Conservation (phyloP, 495 filamentous ascomycete genomes). For the Pseudoneurospora amorphoporcata region DNA sequence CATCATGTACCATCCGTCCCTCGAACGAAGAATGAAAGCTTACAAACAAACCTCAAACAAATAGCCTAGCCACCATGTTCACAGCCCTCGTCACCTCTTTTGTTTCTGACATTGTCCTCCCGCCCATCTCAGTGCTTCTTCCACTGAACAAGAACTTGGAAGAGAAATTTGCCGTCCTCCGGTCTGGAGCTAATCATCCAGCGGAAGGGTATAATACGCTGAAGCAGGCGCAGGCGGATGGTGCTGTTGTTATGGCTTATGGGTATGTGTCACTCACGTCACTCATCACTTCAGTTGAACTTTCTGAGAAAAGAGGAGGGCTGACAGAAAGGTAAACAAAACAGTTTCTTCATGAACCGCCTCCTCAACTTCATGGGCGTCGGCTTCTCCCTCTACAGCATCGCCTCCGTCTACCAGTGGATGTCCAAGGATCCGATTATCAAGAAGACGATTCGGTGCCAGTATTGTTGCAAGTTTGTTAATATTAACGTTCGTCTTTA, state of each 20-base stretch:
- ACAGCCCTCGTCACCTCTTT: slow-evolving; percentile 63
- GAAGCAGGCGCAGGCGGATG: slow-evolving; percentile 55
- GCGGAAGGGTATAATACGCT: slow-evolving; percentile 53
- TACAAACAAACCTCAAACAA: too few species aligned
- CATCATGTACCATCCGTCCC: background rate
- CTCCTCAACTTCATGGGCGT: slow-evolving; percentile 56
- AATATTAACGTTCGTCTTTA: slow-evolving; percentile 46
- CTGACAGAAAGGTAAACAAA: too few species aligned
- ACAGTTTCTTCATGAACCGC: slow-evolving; percentile 48
- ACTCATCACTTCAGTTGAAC: background rate
- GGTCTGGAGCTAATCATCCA: slow-evolving; percentile 41
- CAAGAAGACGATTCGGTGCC: slow-evolving; percentile 59
- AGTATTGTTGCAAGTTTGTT: slow-evolving; percentile 59
- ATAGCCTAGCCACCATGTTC: slow-evolving; percentile 60
- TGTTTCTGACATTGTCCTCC: slow-evolving; percentile 59
- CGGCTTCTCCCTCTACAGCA: slow-evolving; percentile 52
- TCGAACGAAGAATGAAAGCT: background rate
- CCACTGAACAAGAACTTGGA: slow-evolving; percentile 63
- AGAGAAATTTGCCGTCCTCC: slow-evolving; percentile 63
- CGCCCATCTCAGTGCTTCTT: slow-evolving; percentile 56
- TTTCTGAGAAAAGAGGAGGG: too few species aligned
- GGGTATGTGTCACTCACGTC: slow-evolving; percentile 34
- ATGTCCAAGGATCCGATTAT: slow-evolving; percentile 55
- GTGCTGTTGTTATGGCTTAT: slow-evolving; percentile 61
- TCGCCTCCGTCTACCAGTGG: slow-evolving; percentile 57